phyloP scores from a whole-genome alignment of 2,329 filamentous ascomycete species.

The Ascochyta pisi region DNA sequence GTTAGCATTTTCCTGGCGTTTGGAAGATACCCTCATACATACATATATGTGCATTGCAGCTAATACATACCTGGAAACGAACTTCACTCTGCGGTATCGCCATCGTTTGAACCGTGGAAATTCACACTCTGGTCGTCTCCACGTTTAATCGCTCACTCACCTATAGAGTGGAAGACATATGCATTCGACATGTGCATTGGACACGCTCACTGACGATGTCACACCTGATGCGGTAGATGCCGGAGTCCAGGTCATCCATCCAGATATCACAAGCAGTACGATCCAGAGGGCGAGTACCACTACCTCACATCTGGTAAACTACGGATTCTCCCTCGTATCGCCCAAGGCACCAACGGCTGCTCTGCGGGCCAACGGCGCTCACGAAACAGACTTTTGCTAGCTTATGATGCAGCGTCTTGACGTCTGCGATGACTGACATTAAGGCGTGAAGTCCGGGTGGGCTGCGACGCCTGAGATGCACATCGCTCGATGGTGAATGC shows the following conservation, averaged over 20 bases:
- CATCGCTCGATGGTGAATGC: no score
- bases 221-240: not conserved
- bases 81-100: not conserved
- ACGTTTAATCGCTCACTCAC: no score
- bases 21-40: constrained; percentile 29
- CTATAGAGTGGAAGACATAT: no score
- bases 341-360: not conserved
- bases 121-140: no score
- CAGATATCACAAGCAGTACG: not conserved
- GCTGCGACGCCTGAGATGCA: no score
- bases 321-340: not conserved
- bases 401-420: not conserved
- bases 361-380: not conserved
- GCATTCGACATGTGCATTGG: no score
- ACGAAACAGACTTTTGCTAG: not conserved
- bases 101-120: no score
- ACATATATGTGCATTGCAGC: constrained; percentile 9
- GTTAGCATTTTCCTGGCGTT: constrained; percentile 26
- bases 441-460: no score
- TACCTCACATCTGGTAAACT: not conserved
- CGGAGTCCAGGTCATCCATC: not conserved
- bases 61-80: constrained; percentile 3
- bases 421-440: no score
- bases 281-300: not conserved
- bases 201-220: no score